Evolutionary conservation across 805 yeast genomes (phyloP).

Genomic region (Isabelozyma heimii): DNA sequence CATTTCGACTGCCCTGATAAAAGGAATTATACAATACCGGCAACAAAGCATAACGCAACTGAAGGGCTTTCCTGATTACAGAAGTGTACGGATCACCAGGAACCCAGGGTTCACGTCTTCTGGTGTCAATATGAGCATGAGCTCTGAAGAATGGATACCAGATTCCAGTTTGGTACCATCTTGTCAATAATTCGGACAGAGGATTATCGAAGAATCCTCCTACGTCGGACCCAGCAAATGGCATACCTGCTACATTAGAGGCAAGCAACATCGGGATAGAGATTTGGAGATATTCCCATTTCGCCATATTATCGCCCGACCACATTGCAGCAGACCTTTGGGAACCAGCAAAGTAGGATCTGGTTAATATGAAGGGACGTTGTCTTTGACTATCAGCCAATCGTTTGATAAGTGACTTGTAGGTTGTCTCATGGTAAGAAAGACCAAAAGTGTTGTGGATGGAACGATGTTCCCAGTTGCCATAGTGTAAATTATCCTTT

Average conservation of each 20-base stretch:
- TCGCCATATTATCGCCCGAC: constrained; percentile 96
- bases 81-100: constrained; percentile 71
- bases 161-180: constrained; percentile 96
- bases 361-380: constrained; percentile 85
- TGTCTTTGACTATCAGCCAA: constrained; percentile 40
- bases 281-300: constrained; percentile 79
- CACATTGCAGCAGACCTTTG: constrained; percentile 91
- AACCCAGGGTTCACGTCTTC: constrained; percentile 91
- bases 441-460: constrained; percentile 84
- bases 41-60: constrained; percentile 68
- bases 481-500: constrained; percentile 74
- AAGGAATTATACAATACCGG: constrained; percentile 83
- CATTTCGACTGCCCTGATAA: constrained; percentile 55
- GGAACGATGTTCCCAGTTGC: constrained; percentile 86
- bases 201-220: constrained; percentile 98
- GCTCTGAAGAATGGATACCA: constrained; percentile 97
- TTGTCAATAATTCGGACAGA: constrained; percentile 66
- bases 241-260: constrained; percentile 78
- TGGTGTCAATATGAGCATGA: constrained; percentile 93
- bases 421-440: constrained; percentile 78
- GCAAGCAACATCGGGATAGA: constrained; percentile 89
- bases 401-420: constrained; percentile 57
- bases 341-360: constrained; percentile 88
- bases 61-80: constrained; percentile 66
- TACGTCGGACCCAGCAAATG: constrained; percentile 94